Conservation (phyloP, 805 yeast genomes). For the Kodamaea kaohsiungensis region DNA sequence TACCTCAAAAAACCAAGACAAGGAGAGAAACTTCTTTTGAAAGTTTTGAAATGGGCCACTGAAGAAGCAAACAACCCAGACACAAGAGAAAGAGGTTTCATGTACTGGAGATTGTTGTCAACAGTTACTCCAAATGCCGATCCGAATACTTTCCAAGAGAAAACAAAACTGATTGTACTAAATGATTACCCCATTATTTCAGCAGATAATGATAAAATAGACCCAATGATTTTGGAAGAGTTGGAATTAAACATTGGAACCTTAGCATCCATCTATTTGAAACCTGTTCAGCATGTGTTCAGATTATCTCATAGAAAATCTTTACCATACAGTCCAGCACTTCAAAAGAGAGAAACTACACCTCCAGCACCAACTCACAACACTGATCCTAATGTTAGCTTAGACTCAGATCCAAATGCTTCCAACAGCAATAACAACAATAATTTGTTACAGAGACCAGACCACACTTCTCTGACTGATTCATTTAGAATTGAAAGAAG, state of each 20-base stretch:
- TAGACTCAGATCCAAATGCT: neutral
- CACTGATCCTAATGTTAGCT: neutral
- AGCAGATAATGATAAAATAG: slow-evolving; percentile 67
- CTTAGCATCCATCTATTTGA: slow-evolving; percentile 78
- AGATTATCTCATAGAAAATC: slow-evolving; percentile 55
- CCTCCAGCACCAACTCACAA: neutral
- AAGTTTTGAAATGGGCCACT: slow-evolving; percentile 64
- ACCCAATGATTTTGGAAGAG: slow-evolving; percentile 72
- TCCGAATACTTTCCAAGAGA: slow-evolving; percentile 41
- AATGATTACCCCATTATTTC: slow-evolving; percentile 64
- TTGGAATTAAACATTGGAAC: slow-evolving; percentile 80
- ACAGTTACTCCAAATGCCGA: slow-evolving; percentile 34
- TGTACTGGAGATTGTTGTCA: slow-evolving; percentile 82
- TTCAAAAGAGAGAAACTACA: slow-evolving; percentile 25
- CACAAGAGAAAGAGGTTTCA: slow-evolving; percentile 77
- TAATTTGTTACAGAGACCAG: slow-evolving; percentile 1
- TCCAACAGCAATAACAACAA: neutral
- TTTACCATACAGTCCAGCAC: slow-evolving; percentile 49
- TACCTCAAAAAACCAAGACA: slow-evolving; percentile 57
- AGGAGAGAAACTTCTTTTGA: slow-evolving; percentile 59
- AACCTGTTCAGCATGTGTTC: slow-evolving; percentile 82
- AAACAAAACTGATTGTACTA: slow-evolving; percentile 52
- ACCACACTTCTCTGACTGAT: slow-evolving; percentile 4
- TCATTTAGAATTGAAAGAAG: slow-evolving; percentile 5
- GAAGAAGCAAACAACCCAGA: slow-evolving; percentile 83